A percentile compares a stretch with the other conserved stretches of the same genome.
Conservation (phyloP, 495 filamentous ascomycete species). For the Aspergillus nanangensis region DNA sequence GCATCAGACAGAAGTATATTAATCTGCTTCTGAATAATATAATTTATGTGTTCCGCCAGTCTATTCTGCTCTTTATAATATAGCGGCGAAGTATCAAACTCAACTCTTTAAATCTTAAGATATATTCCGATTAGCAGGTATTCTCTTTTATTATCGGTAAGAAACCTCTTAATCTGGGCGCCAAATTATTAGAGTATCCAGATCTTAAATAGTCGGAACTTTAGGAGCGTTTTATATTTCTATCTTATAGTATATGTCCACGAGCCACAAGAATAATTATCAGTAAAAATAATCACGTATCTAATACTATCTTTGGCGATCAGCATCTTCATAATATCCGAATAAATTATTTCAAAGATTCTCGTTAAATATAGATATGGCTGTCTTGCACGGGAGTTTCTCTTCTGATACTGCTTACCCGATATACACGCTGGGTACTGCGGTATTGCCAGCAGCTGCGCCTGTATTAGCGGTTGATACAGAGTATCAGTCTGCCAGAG, state of each 20-base stretch:
- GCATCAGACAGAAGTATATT: neutral
- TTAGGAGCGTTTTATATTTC: neutral
- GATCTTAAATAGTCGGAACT: neutral
- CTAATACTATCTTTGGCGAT: neutral
- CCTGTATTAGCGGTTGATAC: neutral
- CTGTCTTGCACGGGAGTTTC: neutral
- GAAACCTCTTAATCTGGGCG: neutral
- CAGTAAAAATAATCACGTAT: conserved; percentile 2
- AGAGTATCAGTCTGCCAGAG: neutral
- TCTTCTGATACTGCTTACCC: conserved; percentile 1
- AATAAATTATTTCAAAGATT: neutral
- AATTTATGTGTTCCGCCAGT: neutral
- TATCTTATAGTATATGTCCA: conserved; percentile 1
- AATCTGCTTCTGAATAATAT: neutral
- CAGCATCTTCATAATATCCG: neutral
- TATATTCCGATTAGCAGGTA: neutral
- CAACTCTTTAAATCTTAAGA: neutral
- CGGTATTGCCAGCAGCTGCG: neutral
- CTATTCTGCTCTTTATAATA: neutral
- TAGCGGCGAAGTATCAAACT: neutral
- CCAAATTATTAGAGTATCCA: neutral
- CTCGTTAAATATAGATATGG: neutral
- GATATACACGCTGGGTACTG: neutral
- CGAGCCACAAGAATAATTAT: conserved; percentile 1
- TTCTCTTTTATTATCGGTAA: neutral